Percentiles rank a stretch among this genome's conserved stretches.
Evolutionary conservation across 2,329 filamentous ascomycete species (phyloP).

Genomic region (Massarina eburnea): DNA sequence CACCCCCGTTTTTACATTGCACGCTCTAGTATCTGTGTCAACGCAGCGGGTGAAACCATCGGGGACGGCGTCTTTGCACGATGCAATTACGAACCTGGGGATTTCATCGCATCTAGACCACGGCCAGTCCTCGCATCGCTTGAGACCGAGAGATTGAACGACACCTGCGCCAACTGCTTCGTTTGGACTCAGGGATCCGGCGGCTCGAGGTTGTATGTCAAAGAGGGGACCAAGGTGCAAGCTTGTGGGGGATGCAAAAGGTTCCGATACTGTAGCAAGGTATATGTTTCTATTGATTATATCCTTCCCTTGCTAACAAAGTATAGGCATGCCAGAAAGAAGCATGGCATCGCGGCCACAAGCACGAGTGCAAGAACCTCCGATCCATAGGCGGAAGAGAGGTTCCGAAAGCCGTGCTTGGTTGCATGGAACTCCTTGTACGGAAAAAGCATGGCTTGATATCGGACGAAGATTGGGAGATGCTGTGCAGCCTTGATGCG

Average conservation of each 20-base stretch:
- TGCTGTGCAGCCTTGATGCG: conserved; percentile 49
- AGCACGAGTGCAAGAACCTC: conserved; percentile 60
- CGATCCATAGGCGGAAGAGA: conserved; percentile 43
- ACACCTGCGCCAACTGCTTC: conserved; percentile 62
- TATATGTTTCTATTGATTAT: conserved; percentile 28
- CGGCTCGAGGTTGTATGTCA: conserved; percentile 36
- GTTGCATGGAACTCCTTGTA: conserved; percentile 56
- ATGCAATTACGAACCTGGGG: conserved; percentile 50
- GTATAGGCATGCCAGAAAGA: conserved; percentile 59
- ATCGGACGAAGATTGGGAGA: conserved; percentile 44
- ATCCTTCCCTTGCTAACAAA: background rate
- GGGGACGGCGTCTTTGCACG: conserved; percentile 61
- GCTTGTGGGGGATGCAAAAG: conserved; percentile 60
- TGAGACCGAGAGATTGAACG: conserved; percentile 53
- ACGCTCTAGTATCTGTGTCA: conserved; percentile 22
- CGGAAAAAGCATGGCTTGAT: conserved; percentile 44
- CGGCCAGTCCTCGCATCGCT: conserved; percentile 58
- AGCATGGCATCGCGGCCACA: conserved; percentile 62
- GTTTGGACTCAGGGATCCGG: conserved; percentile 41
- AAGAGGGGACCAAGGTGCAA: conserved; percentile 46
- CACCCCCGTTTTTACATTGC: conserved; percentile 18
- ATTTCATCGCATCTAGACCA: conserved; percentile 52
- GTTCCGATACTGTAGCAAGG: conserved; percentile 63
- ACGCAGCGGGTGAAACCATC: conserved; percentile 21
- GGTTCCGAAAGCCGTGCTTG: conserved; percentile 59